phyloP scores from a whole-genome alignment of 495 filamentous ascomycete species.

The Cryomyces minteri region DNA sequence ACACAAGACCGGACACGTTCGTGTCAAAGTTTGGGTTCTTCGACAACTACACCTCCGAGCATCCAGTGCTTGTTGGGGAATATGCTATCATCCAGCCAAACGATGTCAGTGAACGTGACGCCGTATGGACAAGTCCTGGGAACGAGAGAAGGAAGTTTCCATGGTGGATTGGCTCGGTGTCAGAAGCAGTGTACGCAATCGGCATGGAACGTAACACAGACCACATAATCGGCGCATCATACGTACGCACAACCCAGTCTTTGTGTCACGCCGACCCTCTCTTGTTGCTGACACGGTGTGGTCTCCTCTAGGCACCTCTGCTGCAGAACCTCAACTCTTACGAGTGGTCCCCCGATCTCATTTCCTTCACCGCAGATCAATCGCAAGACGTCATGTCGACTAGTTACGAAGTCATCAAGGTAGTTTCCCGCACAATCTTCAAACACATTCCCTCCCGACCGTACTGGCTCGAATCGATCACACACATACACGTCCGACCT shows the following conservation, averaged over 20 bases:
- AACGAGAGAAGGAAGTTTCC: slow-evolving; percentile 10
- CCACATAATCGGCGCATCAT: slow-evolving; percentile 19
- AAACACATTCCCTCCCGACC: slow-evolving; percentile 29
- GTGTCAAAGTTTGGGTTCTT: slow-evolving; percentile 35
- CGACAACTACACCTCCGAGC: slow-evolving; percentile 22
- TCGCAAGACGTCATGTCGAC: slow-evolving; percentile 17
- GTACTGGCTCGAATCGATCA: too few relatives aligned
- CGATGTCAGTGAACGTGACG: slow-evolving; percentile 26
- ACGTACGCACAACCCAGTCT: slow-evolving; percentile 1
- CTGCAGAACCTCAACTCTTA: slow-evolving; percentile 19
- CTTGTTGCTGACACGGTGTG: background rate
- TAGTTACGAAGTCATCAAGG: slow-evolving; percentile 28
- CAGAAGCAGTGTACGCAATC: slow-evolving; percentile 48
- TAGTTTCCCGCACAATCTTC: slow-evolving; percentile 25
- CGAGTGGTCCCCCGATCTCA: slow-evolving; percentile 18
- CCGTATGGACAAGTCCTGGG: slow-evolving; percentile 20
- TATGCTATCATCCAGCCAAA: slow-evolving; percentile 31
- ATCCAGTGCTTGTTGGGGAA: slow-evolving; percentile 10
- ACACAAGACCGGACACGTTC: slow-evolving; percentile 30
- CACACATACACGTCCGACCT: too few relatives aligned
- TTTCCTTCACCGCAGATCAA: slow-evolving; percentile 17
- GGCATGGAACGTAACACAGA: slow-evolving; percentile 49
- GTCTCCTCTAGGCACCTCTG: slow-evolving; percentile 5
- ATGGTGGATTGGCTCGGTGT: slow-evolving; percentile 39
- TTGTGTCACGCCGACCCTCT: background rate